A percentile compares a stretch with the other conserved stretches of the same genome.
These are phyloP conservation scores for Phytopythium oedochilum DNA, from an alignment of 352 stramenopile species.

Conservation along the genomic window DNA sequence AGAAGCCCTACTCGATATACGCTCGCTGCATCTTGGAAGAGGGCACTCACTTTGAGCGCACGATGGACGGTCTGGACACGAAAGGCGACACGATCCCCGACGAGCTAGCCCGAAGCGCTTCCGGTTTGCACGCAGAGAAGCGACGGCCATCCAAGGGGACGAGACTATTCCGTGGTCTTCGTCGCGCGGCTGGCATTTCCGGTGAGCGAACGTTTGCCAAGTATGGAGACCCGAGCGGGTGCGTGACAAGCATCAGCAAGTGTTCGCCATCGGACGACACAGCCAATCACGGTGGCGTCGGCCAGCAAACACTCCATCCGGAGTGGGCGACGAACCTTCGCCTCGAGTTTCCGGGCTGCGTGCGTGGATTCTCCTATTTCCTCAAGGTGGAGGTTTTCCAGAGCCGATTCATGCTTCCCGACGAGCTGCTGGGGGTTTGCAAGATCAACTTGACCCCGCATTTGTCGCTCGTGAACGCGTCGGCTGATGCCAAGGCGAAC, in stretches of 20 bases:
- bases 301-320: constrained; percentile 25
- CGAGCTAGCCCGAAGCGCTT: constrained; percentile 13
- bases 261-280: constrained; percentile 16
- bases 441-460: constrained; percentile 87
- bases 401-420: constrained; percentile 77
- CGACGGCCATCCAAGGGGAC: constrained; percentile 57
- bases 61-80: constrained; percentile 59
- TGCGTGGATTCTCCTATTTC: constrained; percentile 70
- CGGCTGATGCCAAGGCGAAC: constrained; percentile 77
- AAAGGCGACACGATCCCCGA: constrained; percentile 19
- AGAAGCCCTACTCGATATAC: constrained; percentile 61
- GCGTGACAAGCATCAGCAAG: constrained; percentile 74
- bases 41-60: constrained; percentile 71
- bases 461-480: constrained; percentile 69
- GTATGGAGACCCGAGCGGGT: constrained; percentile 70
- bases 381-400: constrained; percentile 82
- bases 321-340: constrained; percentile 75
- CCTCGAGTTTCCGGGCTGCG: constrained; percentile 70
- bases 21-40: constrained; percentile 72
- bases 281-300: not conserved
- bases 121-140: constrained; percentile 22
- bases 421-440: constrained; percentile 75
- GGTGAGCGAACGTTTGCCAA: constrained; percentile 63
- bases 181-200: constrained; percentile 67
- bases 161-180: constrained; percentile 64